Base-by-base conservation (phyloP, 768 basidiomycete genomes). In the Pisolithus marmoratus region DNA sequence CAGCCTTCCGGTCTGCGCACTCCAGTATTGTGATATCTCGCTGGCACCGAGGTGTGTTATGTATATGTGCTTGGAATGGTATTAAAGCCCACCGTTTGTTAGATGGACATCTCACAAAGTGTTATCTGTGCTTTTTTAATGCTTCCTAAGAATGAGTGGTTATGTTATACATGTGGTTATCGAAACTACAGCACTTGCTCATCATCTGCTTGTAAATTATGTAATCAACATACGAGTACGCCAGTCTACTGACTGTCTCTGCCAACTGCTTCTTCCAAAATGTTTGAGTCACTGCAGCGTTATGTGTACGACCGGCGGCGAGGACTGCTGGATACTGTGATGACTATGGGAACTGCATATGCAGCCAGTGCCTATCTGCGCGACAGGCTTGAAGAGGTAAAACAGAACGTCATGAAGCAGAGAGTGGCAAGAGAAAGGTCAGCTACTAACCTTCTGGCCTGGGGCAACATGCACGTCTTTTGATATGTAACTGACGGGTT, bases 381-480 rank as follows among this genome's bases (percentile, higher is more conserved):
- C 15, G 74, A 80, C 40, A 72, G 85, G 23, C 66, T 90, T 27
- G 78, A 83, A 34, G 88, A 91, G 53, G 74, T 82, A 47, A 82
- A 84, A 57, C 78, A 80, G 49, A 76, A 73, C 50, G 70, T 88
- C 52, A 74, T 83, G 57, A 72, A 78, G 57, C 82, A 85, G 46
- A 71, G 76, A 40, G 50, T 69, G n/a, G 87, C 87, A 2, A 77
- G 77, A 51, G 86, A 92, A 46, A 64, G 54, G 88, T 76, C 36
- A 50, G 59, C 52, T 48, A 51, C n/a, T 38, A 31, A 26, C 19
- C 19, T 45, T 29, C 38, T 38, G 42, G 14, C 19, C 12, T 41
- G 22, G 43, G 15, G n/a, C n/a, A n/a, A n/a, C 26, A n/a, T 26
- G 43, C 17, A 26, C 43, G 14, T 44, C 17, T 24, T 44, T 42